Conservation (phyloP, 2,329 filamentous ascomycete species). For the Diaporthe vexans region DNA sequence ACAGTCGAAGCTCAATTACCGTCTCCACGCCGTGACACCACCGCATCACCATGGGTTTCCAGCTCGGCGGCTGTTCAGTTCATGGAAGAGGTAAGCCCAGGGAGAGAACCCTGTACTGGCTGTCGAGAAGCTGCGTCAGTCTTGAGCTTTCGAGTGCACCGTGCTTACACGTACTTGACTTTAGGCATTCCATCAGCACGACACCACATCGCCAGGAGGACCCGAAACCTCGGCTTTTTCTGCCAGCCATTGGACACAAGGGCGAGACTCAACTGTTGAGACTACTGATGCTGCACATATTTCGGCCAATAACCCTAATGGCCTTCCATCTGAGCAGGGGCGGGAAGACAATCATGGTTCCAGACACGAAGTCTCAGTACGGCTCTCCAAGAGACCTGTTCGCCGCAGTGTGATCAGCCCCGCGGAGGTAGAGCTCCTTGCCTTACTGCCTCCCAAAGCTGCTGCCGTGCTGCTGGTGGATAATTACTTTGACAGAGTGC, state of each 20-base stretch:
- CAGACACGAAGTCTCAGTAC: background rate
- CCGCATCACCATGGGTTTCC: background rate
- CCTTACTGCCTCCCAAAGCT: background rate
- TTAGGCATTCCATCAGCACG: background rate
- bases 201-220: constrained; percentile 3
- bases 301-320: rapidly evolving
- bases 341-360: too few species aligned
- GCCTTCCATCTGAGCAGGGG: background rate
- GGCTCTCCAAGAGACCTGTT: background rate
- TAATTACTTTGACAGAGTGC: constrained; percentile 3
- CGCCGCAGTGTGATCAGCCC: background rate
- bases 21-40: background rate
- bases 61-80: constrained; percentile 3
- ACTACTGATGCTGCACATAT: background rate
- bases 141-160: too few species aligned
- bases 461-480: background rate
- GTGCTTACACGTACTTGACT: background rate
- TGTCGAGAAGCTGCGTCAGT: too few species aligned
- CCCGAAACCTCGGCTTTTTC: constrained; percentile 1
- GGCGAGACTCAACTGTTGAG: too few species aligned
- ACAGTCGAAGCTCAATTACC: background rate
- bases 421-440: background rate
- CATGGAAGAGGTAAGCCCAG: constrained; percentile 9
- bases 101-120: too few species aligned
- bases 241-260: background rate